Evolutionary conservation across 768 basidiomycete genomes (phyloP).

Genomic region (Trametes coccinea): DNA sequence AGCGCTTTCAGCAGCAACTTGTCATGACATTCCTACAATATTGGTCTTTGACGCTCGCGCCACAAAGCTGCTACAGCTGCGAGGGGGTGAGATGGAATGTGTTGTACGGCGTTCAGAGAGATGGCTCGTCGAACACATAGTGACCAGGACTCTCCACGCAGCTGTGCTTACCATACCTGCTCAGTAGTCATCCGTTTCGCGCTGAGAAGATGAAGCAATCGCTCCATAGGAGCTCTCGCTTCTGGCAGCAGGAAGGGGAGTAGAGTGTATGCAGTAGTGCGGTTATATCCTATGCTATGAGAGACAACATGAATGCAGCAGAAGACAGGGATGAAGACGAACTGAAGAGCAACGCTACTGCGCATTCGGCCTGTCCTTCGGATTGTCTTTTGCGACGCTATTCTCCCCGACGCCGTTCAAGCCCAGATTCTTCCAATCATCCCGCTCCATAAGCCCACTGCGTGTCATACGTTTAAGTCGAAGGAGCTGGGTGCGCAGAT

Average conservation of each 20-base stretch:
- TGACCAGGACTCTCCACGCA: too few relatives aligned
- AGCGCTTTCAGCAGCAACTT: too few relatives aligned
- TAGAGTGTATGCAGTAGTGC: background rate
- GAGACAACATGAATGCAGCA: slow-evolving; percentile 2
- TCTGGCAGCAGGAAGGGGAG: background rate
- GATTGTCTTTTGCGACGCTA: slow-evolving; percentile 16
- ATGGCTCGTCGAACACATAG: too few relatives aligned
- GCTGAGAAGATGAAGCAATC: too few relatives aligned
- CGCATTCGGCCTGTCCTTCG: slow-evolving; percentile 25
- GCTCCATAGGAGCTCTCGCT: background rate
- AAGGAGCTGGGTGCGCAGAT: background rate
- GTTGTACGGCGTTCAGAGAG: too few relatives aligned
- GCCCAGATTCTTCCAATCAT: slow-evolving; percentile 86
- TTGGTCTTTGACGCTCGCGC: too few relatives aligned
- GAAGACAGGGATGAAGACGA: slow-evolving; percentile 19
- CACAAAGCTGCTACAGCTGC: too few relatives aligned
- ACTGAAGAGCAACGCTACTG: background rate
- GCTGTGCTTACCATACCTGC: background rate
- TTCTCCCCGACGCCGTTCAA: slow-evolving; percentile 53
- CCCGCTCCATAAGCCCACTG: slow-evolving; percentile 87
- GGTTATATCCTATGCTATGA: background rate
- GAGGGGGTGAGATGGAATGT: too few relatives aligned
- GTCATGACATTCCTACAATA: too few relatives aligned
- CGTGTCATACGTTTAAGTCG: background rate
- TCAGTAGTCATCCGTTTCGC: too few relatives aligned